Conservation (phyloP, 2,329 filamentous ascomycete species). For the Fusarium chaquense region DNA sequence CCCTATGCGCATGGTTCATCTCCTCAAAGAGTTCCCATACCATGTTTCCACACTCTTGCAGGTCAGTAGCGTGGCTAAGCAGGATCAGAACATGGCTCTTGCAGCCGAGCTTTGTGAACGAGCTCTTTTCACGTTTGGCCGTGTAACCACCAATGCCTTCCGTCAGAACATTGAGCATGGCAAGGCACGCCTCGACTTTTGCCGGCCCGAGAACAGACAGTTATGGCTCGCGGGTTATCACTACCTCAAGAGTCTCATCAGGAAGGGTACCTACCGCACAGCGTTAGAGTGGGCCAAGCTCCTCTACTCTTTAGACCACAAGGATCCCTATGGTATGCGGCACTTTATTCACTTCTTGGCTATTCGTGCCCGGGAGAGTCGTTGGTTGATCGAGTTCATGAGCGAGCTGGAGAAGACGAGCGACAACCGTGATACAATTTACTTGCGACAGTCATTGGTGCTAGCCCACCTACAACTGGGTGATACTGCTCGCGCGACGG, state of each 20-base stretch:
- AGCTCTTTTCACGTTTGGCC: constrained; percentile 92
- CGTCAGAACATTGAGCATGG: constrained; percentile 80
- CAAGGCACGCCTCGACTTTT: constrained; percentile 83
- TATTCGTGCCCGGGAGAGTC: constrained; percentile 80
- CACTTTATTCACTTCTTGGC: constrained; percentile 87
- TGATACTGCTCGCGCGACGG: constrained; percentile 73
- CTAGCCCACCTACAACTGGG: constrained; percentile 81
- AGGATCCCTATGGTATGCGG: constrained; percentile 85
- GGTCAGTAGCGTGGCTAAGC: constrained; percentile 90
- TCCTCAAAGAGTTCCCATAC: constrained; percentile 74
- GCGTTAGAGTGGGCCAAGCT: constrained; percentile 95
- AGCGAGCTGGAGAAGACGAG: constrained; percentile 56
- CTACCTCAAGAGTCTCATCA: constrained; percentile 85
- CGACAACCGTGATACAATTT: constrained; percentile 63
- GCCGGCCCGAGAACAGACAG: constrained; percentile 87
- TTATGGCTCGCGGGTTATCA: constrained; percentile 91
- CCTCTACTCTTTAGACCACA: constrained; percentile 78
- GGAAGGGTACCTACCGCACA: constrained; percentile 94
- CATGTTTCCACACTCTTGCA: constrained; percentile 95
- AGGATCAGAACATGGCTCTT: constrained; percentile 88
- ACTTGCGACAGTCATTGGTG: constrained; percentile 81
- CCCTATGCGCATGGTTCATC: constrained; percentile 81
- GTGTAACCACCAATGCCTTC: constrained; percentile 87
- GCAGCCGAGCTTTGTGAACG: constrained; percentile 90
- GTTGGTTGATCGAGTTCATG: constrained; percentile 79